Base-by-base conservation (phyloP, 805 yeast genomes). In the Yarrowia osloensis region DNA sequence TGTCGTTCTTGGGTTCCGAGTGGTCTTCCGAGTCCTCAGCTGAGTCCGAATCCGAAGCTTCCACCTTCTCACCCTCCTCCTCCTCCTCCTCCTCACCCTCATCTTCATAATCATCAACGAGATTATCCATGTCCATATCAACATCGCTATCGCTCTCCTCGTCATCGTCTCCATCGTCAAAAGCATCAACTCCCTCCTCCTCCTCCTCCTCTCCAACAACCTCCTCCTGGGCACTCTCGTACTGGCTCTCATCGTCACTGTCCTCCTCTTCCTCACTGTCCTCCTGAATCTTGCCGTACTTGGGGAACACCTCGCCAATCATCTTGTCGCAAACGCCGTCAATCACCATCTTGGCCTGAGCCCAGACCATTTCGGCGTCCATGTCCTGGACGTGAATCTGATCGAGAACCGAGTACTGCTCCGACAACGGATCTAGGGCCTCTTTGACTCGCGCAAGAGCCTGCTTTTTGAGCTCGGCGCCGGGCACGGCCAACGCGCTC, bases 301-400 rank as follows among this genome's bases (percentile, higher is more conserved):
- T 80, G 1, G 87, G 86, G 50, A 91, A 83, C 65, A 82, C 82
- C 21, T 81, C 84, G 67, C 81, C 82, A 74, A 90, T 74, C 39
- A 91, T 77, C 49, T 82, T 81, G 57, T 88, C 91, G 29, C 88
- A 86, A 13, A 89, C 88, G 8, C 88, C 88, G 68, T 92, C 97
- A 42, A 91, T 79, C 21, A 94, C 88, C 79, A 94, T 83, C 76
- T 90, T 91, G 1, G 90, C 88, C 77, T 94, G 98, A 67, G 94
- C 96, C 91, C 94, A 94, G 0, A 95, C 92, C 75, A 94, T 98
- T 44, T 88, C 84, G 26, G 97, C 87, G 75, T 90, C 97, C 66
- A 94, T 80, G 0, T 97, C 98, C 59, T 92, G 96, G 15, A 89
- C 82, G 71, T 88, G 86, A 22, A 94, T 82, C 74, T 90, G 92